phyloP scores from a whole-genome alignment of 495 filamentous ascomycete genomes.

The Penicillium samsonianum region DNA sequence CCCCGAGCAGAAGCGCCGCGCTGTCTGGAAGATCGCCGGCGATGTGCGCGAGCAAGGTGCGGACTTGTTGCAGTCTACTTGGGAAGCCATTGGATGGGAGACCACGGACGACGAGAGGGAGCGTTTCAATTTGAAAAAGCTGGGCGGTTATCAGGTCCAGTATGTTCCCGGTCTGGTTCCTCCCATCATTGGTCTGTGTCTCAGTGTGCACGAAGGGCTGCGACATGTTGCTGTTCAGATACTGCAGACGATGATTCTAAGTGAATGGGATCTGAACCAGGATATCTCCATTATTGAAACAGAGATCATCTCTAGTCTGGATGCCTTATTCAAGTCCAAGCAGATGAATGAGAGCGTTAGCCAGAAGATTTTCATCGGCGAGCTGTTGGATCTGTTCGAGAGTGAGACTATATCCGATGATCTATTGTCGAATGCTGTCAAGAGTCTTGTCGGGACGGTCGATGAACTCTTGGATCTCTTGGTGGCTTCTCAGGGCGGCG shows the following conservation, averaged over 20 bases:
- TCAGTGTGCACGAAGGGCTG: conserved; percentile 92
- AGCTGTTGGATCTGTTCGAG: conserved; percentile 81
- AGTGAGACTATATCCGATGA: conserved; percentile 68
- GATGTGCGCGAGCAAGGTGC: conserved; percentile 94
- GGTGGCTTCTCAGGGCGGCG: conserved; percentile 85
- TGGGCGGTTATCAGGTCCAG: conserved; percentile 97
- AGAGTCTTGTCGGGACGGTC: conserved; percentile 75
- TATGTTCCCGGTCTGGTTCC: conserved; percentile 91
- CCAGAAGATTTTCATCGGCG: conserved; percentile 89
- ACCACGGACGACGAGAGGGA: conserved; percentile 71
- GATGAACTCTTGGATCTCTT: conserved; percentile 90
- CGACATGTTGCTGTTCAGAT: conserved; percentile 89
- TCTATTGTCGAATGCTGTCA: conserved; percentile 72
- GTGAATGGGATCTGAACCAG: conserved; percentile 96
- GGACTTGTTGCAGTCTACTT: conserved; percentile 76
- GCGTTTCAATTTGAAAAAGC: conserved; percentile 75
- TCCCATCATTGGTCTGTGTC: conserved; percentile 88
- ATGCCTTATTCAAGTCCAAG: conserved; percentile 87
- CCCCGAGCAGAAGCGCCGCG: conserved; percentile 91
- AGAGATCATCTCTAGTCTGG: conserved; percentile 94
- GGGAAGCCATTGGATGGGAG: conserved; percentile 98
- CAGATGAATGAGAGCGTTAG: conserved; percentile 82
- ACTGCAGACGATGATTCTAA: conserved; percentile 95
- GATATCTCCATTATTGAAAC: conserved; percentile 91
- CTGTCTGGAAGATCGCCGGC: conserved; percentile 98